phyloP scores from a whole-genome alignment of 2,329 filamentous ascomycete species.

The Penicillium verrucosum region DNA sequence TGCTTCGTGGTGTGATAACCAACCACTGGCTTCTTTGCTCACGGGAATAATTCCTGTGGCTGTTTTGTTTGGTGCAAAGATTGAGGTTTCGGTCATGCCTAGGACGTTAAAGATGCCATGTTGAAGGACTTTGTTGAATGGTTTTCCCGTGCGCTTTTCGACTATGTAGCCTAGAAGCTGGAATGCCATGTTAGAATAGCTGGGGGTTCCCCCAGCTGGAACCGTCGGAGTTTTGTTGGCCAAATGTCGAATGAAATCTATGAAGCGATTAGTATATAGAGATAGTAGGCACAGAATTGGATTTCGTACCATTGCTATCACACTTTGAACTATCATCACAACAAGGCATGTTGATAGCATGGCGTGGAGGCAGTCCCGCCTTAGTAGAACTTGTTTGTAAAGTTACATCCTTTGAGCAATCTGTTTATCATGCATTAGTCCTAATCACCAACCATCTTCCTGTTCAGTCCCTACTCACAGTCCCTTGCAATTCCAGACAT shows the following conservation, averaged over 20 bases:
- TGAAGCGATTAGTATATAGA: not conserved
- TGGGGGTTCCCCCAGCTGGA: constrained; percentile 21
- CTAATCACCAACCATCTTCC: not conserved
- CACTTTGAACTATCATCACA: not conserved
- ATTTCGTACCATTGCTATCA: not conserved
- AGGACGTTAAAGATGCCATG: not conserved
- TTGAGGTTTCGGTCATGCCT: not conserved
- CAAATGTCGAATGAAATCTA: not conserved
- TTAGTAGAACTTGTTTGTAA: not conserved
- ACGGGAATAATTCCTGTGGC: not conserved
- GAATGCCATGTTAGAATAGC: constrained; percentile 42
- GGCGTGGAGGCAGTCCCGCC: not conserved
- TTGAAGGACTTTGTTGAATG: not conserved
- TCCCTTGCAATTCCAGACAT: constrained; percentile 19
- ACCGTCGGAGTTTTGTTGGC: not conserved
- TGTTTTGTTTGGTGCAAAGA: not conserved
- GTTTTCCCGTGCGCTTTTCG: constrained; percentile 18
- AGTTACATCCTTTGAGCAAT: not conserved
- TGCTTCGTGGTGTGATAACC: not conserved
- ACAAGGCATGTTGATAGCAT: not conserved
- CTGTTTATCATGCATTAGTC: not conserved
- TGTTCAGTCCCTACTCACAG: constrained; percentile 13
- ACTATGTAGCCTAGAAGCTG: constrained; percentile 39
- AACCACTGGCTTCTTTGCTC: not conserved
- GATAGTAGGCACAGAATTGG: too few species aligned